phyloP scores from a whole-genome alignment of 1,284 basidiomycete species.

The Ganoderma boninense region DNA sequence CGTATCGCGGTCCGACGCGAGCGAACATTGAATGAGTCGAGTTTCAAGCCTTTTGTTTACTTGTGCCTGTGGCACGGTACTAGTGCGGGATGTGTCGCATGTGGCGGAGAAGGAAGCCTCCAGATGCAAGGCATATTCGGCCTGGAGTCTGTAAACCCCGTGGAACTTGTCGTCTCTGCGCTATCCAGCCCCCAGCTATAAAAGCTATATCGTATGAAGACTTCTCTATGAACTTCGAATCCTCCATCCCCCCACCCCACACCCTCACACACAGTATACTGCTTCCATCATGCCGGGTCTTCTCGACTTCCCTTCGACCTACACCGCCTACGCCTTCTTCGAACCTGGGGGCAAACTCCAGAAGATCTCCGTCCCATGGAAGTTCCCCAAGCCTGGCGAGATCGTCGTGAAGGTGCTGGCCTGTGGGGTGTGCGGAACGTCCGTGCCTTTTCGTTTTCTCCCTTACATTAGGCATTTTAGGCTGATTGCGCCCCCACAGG shows the following conservation, averaged over 20 bases:
- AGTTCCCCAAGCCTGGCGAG: constrained; percentile 35
- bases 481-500: constrained; percentile 20
- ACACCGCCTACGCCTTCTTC: constrained; percentile 39
- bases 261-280: background rate
- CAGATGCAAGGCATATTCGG: too few relatives aligned
- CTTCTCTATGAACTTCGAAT: background rate
- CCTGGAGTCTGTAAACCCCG: too few relatives aligned
- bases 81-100: too few relatives aligned
- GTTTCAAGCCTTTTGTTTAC: too few relatives aligned
- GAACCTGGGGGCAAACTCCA: constrained; percentile 35
- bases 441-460: constrained; percentile 5
- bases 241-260: background rate
- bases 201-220: background rate
- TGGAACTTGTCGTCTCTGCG: too few relatives aligned
- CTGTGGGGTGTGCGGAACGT: constrained; percentile 40
- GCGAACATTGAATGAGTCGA: too few relatives aligned
- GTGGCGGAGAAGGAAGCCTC: too few relatives aligned
- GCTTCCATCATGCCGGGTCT: background rate
- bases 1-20: too few relatives aligned
- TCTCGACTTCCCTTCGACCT: constrained; percentile 25
- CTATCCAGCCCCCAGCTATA: background rate
- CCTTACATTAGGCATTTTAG: background rate
- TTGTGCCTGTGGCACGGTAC: too few relatives aligned
- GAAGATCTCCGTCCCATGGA: constrained; percentile 35
- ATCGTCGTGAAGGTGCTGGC: constrained; percentile 40